These are phyloP conservation scores for Amanita thiersii DNA, from an alignment of 768 basidiomycete species.

Conservation along the genomic window DNA sequence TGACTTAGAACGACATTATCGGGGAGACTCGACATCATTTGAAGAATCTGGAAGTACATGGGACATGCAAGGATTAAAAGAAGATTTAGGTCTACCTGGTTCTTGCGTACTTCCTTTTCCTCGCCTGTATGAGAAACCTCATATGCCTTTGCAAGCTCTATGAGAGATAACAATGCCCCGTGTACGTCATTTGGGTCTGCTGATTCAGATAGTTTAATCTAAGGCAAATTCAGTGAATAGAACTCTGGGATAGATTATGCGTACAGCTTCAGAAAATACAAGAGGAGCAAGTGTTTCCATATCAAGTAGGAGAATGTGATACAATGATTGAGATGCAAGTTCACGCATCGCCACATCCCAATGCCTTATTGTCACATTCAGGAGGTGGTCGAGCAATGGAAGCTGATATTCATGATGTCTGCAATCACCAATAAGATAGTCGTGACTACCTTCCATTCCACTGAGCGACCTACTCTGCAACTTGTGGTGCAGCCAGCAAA, in stretches of 20 bases:
- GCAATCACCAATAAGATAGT: constrained; percentile 6
- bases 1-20: constrained; percentile 51
- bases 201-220: constrained; percentile 55
- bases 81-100: constrained; percentile 1
- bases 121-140: not conserved
- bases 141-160: constrained; percentile 63
- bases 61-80: not conserved
- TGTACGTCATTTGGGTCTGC: constrained; percentile 69
- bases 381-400: constrained; percentile 62
- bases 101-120: not conserved
- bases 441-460: not conserved
- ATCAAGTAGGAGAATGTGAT: constrained; percentile 57
- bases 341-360: constrained; percentile 83
- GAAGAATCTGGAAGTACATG: constrained; percentile 48
- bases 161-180: constrained; percentile 69
- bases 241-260: constrained; percentile 16
- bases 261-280: constrained; percentile 44
- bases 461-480: constrained; percentile 64
- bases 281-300: constrained; percentile 42
- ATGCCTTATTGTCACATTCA: constrained; percentile 71
- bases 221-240: constrained; percentile 1
- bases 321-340: constrained; percentile 69
- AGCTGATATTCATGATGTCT: constrained; percentile 76
- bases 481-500: constrained; percentile 74
- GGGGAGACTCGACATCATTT: constrained; percentile 46